Evolutionary conservation across 2,329 filamentous ascomycete species (phyloP), one percentile per base, ranked within the genome.

Genomic region (Botrytis elliptica): DNA sequence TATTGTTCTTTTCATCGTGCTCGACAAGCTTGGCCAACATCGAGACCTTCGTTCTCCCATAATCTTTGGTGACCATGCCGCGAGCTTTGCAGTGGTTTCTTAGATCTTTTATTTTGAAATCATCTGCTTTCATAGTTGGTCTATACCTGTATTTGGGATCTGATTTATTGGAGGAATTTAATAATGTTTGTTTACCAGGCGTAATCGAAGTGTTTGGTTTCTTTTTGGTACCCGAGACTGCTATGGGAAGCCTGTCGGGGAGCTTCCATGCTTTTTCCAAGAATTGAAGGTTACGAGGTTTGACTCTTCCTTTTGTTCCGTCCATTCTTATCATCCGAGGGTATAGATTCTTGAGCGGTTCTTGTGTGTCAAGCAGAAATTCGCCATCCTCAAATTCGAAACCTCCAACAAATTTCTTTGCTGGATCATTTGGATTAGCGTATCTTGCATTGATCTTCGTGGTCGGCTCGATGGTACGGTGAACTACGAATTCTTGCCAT

Each of bases 151-250:
- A 67, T 52, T 18, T 38, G 12, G 33, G 22, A 8, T 38, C 22
- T 38, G 33, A 20, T 52, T 52, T 52, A 38, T 52, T 25, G 22
- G 6, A 8, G 3, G 29, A 4, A n/a, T 6, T 14, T 63, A n/a
- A 18, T 3, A 40, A 2, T 6, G 3, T 36, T 62, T 62, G 22
- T n/a, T 40, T 40, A 9, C 44, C n/a, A 7, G 64, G 29, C 25
- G 29, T 0, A 9, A 0, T 0, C 1, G 44, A 29, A 16, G 22
- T 10, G 1, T 1, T 0, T 52, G 22, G 33, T 29, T 2, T 29
- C 8, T 29, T 65, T 1, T 65, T n/a, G 14, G 22, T n/a, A 25
- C 29, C 44, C 16, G 44, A 36, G 1, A 0, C 5, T 66, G 20
- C 6, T 25, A 66, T 3, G 16, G 65, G 65, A 4, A 68, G 14